Evolutionary conservation across 1,284 basidiomycete species (phyloP).

Genomic region (Dichomitus squalens): DNA sequence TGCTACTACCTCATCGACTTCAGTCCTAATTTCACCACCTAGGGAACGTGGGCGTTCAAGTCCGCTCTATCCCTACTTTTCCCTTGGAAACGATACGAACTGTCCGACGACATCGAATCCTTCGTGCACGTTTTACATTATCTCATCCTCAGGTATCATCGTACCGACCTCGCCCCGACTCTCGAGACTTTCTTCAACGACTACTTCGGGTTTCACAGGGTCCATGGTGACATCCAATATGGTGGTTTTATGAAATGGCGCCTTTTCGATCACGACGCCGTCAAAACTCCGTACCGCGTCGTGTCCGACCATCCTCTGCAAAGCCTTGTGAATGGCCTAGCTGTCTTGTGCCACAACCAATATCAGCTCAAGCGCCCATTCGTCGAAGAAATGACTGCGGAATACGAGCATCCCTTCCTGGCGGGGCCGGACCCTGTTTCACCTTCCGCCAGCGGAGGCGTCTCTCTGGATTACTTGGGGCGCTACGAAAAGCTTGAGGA

Average conservation of each 20-base stretch:
- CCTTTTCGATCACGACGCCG: background rate
- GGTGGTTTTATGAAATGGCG: background rate
- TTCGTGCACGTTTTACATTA: too few species aligned
- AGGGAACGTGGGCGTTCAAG: conserved; percentile 13
- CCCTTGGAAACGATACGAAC: background rate
- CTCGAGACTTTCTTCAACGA: background rate
- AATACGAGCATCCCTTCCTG: background rate
- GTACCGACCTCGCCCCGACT: background rate
- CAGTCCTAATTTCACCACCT: too few species aligned
- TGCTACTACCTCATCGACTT: too few species aligned
- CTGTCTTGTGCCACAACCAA: background rate
- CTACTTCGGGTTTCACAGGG: background rate
- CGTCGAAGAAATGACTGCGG: background rate
- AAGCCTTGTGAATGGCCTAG: background rate
- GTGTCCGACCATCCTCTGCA: background rate
- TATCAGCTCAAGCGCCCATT: background rate
- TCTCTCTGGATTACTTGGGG: too few species aligned
- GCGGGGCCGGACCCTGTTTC: background rate
- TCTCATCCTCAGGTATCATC: background rate
- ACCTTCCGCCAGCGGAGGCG: background rate
- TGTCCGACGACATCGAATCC: conserved; percentile 14
- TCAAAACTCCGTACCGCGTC: background rate
- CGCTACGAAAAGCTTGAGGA: too few species aligned
- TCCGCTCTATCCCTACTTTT: background rate
- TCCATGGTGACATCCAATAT: background rate